These are phyloP conservation scores for Blattamonas nauphoetae DNA, from an alignment of 78 protist species.

Conservation along the genomic window DNA sequence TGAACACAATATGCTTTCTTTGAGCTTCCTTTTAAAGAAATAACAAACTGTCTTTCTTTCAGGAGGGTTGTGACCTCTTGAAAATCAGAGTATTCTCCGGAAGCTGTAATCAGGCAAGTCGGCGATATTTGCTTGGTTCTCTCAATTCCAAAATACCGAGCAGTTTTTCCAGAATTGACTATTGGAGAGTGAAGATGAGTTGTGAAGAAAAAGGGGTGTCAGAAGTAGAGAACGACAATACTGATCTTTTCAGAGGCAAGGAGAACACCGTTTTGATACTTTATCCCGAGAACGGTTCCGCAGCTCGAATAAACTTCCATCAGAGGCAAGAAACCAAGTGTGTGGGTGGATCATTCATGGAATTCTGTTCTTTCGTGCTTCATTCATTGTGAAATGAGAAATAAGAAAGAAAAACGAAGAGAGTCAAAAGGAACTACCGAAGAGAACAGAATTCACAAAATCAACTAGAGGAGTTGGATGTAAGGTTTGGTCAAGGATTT, in stretches of 20 bases:
- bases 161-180: not conserved
- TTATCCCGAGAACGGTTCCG: slow-evolving; percentile 7
- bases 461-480: no score
- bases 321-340: no score
- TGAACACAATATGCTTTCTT: not conserved
- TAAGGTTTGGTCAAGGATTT: no score
- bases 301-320: not conserved
- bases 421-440: no score
- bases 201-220: not conserved
- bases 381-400: no score
- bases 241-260: slow-evolving; percentile 15
- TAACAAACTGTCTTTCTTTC: not conserved
- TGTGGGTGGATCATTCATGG: no score
- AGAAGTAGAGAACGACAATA: no score
- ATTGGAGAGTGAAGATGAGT: not conserved
- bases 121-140: not conserved
- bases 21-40: not conserved
- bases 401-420: no score
- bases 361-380: no score
- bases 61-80: not conserved
- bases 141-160: not conserved
- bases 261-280: slow-evolving; percentile 2
- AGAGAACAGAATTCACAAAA: no score
- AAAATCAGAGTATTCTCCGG: slow-evolving; percentile 18
- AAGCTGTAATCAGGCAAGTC: not conserved